phyloP scores from a whole-genome alignment of 371 early-diverging fungal genomes.

The Saksenaea vasiformis region DNA sequence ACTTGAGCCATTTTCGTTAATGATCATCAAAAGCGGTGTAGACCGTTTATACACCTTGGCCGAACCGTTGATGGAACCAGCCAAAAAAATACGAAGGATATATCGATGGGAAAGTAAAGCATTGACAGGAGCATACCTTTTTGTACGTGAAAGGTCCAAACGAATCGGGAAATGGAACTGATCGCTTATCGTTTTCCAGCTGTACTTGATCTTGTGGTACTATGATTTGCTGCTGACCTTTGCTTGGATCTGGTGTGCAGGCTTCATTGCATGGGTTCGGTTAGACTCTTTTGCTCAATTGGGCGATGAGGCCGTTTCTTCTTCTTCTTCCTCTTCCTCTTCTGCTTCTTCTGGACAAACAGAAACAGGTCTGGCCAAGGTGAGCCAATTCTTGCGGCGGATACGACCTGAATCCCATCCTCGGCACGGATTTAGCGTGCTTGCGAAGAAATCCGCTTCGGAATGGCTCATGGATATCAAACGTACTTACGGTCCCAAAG shows the following conservation, averaged over 20 bases:
- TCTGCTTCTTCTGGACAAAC: neutral
- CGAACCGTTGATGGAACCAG: slow-evolving; percentile 28
- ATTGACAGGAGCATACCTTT: slow-evolving; percentile 24
- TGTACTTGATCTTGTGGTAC: slow-evolving; percentile 36
- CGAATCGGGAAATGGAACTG: neutral
- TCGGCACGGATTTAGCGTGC: slow-evolving; percentile 15
- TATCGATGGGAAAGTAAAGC: slow-evolving; percentile 45
- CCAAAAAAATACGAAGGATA: slow-evolving; percentile 20
- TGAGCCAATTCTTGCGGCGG: slow-evolving; percentile 15
- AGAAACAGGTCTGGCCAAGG: neutral
- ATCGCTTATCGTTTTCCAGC: slow-evolving; percentile 9
- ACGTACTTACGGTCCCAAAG: slow-evolving; percentile 33
- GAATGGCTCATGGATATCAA: slow-evolving; percentile 41
- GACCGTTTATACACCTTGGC: slow-evolving; percentile 37
- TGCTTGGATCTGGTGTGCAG: slow-evolving; percentile 11
- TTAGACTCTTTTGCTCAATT: slow-evolving; percentile 32
- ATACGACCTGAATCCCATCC: slow-evolving; percentile 22
- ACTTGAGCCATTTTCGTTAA: slow-evolving; percentile 39
- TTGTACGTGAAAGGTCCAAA: slow-evolving; percentile 20
- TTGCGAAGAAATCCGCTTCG: slow-evolving; percentile 25
- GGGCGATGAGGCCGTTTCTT: slow-evolving; percentile 25
- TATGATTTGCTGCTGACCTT: slow-evolving; percentile 33
- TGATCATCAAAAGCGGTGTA: slow-evolving; percentile 30
- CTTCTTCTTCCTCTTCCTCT: neutral
- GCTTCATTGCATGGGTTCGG: slow-evolving; percentile 17